Percentiles rank a stretch among this genome's conserved stretches.
Evolutionary conservation across 176 grass and related monocot species (phyloP).

Genomic region (Rhynchospora breviuscula): DNA sequence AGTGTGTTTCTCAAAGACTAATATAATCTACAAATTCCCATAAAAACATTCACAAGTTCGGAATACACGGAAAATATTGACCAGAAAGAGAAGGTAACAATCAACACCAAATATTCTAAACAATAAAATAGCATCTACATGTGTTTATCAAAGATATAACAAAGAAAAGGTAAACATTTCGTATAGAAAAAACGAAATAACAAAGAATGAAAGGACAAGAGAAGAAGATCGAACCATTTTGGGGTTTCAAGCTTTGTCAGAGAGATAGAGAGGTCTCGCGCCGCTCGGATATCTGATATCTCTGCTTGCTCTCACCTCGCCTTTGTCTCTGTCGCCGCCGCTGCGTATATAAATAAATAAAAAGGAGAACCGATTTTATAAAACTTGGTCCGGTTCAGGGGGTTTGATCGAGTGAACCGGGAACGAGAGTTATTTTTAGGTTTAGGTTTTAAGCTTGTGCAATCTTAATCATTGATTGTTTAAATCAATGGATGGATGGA

Average conservation of each 20-base stretch:
- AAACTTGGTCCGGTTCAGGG: not conserved
- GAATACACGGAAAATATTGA: not conserved
- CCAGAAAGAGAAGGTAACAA: not conserved
- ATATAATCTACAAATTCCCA: not conserved
- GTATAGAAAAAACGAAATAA: not conserved
- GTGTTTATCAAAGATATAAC: not conserved
- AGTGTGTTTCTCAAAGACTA: not conserved
- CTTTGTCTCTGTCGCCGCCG: not conserved
- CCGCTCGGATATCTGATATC: not conserved
- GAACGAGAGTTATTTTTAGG: not conserved
- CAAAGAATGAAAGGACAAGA: not conserved
- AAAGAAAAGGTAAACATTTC: not conserved
- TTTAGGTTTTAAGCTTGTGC: no score
- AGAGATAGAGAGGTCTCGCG: not conserved
- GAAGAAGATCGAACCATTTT: not conserved
- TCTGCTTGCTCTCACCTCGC: not conserved
- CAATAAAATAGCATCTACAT: not conserved
- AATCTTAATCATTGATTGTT: no score
- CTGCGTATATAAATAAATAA: not conserved
- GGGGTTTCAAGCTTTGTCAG: not conserved
- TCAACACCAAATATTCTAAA: not conserved
- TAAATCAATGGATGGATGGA: no score
- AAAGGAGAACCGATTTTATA: not conserved
- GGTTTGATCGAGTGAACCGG: not conserved
- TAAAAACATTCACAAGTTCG: not conserved